These are phyloP conservation scores for Fusarium piperis DNA, from an alignment of 2,329 filamentous ascomycete genomes.

Conservation along the genomic window DNA sequence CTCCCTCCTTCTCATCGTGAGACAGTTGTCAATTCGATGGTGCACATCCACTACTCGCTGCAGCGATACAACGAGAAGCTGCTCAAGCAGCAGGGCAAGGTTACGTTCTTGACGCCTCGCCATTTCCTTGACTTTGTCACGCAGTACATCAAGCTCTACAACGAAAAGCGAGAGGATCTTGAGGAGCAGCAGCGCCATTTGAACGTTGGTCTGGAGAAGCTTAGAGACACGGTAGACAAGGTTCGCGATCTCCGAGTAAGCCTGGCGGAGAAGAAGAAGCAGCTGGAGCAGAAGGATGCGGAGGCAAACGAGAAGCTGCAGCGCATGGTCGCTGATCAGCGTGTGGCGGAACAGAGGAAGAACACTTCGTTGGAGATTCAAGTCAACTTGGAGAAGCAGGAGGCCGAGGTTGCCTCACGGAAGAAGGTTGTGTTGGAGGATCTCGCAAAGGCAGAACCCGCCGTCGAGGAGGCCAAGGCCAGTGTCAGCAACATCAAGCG, in stretches of 20 bases:
- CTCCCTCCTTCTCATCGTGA: conserved; percentile 92
- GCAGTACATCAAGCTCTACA: conserved; percentile 97
- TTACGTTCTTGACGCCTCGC: conserved; percentile 92
- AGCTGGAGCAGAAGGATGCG: conserved; percentile 91
- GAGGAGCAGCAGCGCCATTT: conserved; percentile 99
- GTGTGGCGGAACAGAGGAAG: conserved; percentile 92
- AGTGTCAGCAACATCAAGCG: conserved; percentile 99
- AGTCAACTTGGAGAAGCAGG: conserved; percentile 85
- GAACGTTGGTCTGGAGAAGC: conserved; percentile 97
- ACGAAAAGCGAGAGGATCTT: conserved; percentile 96
- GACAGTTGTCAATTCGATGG: conserved; percentile 96
- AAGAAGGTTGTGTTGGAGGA: conserved; percentile 87
- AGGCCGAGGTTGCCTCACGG: conserved; percentile 84
- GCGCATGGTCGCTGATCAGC: conserved; percentile 95
- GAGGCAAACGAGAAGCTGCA: conserved; percentile 98
- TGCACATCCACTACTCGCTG: conserved; percentile 96
- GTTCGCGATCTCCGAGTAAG: conserved; percentile 91
- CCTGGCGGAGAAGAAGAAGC: conserved; percentile 91
- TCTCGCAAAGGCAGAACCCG: conserved; percentile 90
- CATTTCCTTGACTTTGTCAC: conserved; percentile 98
- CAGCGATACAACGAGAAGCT: conserved; percentile 89
- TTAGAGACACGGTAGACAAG: conserved; percentile 96
- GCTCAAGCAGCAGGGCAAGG: conserved; percentile 89
- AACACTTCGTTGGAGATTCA: conserved; percentile 89
- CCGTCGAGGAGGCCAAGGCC: conserved; percentile 90